A percentile compares a stretch with the other conserved stretches of the same genome.
Conservation (phyloP, 2,329 filamentous ascomycete genomes). For the Colletotrichum sp. region DNA sequence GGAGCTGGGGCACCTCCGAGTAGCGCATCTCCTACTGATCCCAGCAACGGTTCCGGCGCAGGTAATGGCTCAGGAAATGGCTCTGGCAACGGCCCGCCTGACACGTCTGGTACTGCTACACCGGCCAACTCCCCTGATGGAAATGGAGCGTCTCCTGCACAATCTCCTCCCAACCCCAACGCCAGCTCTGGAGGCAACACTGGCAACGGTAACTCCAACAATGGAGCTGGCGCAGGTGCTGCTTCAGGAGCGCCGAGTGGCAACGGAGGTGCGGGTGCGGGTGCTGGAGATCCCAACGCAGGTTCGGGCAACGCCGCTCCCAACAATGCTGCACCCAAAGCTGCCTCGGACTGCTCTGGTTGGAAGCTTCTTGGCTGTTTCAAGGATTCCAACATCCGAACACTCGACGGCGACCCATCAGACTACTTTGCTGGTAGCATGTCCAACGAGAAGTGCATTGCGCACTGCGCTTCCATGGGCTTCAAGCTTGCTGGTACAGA, state of each 20-base stretch:
- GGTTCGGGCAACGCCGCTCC: not conserved
- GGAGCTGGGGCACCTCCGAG: not conserved
- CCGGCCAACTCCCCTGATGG: not conserved
- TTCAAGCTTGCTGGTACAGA: constrained; percentile 54
- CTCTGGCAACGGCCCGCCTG: not conserved
- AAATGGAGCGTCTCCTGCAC: not conserved
- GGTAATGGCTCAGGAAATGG: not conserved
- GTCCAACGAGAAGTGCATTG: constrained; percentile 53
- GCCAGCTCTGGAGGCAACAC: not conserved
- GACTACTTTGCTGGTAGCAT: constrained; percentile 39
- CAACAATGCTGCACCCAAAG: not conserved
- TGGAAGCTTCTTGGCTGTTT: constrained; percentile 37
- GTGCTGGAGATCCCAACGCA: not conserved
- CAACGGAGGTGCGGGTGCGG: not conserved
- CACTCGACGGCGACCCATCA: constrained; percentile 24
- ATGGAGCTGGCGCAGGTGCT: not conserved
- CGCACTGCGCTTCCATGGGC: constrained; percentile 46
- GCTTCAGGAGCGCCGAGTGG: not conserved
- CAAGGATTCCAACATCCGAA: constrained; percentile 25
- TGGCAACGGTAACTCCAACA: not conserved
- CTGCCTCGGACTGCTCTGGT: not conserved
- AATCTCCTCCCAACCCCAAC: not conserved
- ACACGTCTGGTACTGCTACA: not conserved
- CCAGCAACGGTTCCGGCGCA: not conserved
- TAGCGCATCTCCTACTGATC: not conserved